phyloP scores from a whole-genome alignment of 441 rosid species.

The Adansonia rubrostipa region DNA sequence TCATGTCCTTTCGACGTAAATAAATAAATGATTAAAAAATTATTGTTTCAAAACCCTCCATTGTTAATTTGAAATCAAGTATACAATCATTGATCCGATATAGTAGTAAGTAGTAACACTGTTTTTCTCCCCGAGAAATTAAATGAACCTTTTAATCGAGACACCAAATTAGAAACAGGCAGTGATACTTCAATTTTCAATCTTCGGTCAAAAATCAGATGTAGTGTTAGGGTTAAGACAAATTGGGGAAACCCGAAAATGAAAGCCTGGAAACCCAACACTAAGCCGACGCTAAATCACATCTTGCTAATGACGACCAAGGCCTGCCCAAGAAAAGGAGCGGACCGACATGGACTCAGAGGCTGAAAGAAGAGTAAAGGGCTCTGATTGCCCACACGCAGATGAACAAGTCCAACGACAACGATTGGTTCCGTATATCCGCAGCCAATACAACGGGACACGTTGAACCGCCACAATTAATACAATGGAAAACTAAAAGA shows the following conservation, averaged over 20 bases:
- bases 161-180: background rate
- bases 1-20: background rate
- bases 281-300: constrained; percentile 84
- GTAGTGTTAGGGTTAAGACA: constrained; percentile 34
- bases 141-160: too few species aligned
- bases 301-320: constrained; percentile 76
- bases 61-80: background rate
- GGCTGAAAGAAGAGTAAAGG: constrained; percentile 95
- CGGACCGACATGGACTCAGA: constrained; percentile 68
- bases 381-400: constrained; percentile 88
- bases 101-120: background rate
- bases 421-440: constrained; percentile 95
- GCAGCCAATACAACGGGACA: constrained; percentile 88
- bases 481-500: too few species aligned
- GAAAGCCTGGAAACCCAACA: constrained; percentile 97
- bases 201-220: background rate
- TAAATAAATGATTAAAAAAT: background rate
- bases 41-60: too few species aligned
- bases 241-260: constrained; percentile 33
- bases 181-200: background rate
- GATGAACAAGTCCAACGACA: constrained; percentile 97
- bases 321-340: constrained; percentile 92
- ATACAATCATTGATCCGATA: background rate
- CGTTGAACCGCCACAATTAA: constrained; percentile 73
- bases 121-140: background rate